A percentile compares a stretch with the other conserved stretches of the same genome.
Evolutionary conservation across 441 rosid genomes (phyloP).

Genomic region (Croton laevigatus): DNA sequence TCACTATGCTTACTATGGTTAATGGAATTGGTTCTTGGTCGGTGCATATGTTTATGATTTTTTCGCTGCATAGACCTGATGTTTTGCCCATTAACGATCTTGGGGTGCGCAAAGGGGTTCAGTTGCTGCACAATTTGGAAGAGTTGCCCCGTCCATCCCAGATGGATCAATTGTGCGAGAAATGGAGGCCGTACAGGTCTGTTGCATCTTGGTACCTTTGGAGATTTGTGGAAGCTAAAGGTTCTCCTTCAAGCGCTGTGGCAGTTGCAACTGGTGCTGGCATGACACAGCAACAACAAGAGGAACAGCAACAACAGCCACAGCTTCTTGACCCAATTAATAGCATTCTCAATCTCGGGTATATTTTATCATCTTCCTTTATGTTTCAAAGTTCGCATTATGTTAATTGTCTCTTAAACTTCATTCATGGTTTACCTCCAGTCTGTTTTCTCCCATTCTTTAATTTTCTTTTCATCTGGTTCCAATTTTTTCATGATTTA

Average conservation of each 20-base stretch:
- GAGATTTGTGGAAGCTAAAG: conserved; percentile 76
- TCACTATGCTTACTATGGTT: conserved; percentile 96
- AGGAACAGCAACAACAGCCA: conserved; percentile 52
- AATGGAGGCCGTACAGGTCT: conserved; percentile 92
- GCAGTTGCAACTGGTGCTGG: conserved; percentile 50
- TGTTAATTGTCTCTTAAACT: neutral
- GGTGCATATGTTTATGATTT: conserved; percentile 96
- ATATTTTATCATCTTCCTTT: conserved; percentile 19
- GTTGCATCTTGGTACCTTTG: conserved; percentile 93
- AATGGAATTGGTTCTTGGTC: conserved; percentile 99
- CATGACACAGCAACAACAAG: conserved; percentile 51
- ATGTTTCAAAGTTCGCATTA: neutral
- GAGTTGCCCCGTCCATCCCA: conserved; percentile 95
- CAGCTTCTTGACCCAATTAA: conserved; percentile 80
- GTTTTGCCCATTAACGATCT: conserved; percentile 92
- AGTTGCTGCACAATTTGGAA: conserved; percentile 64
- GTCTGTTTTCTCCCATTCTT: neutral
- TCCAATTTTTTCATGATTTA: neutral
- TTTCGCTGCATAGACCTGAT: conserved; percentile 93
- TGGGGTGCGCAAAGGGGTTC: conserved; percentile 87
- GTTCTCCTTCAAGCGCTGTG: conserved; percentile 61
- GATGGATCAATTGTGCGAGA: conserved; percentile 84
- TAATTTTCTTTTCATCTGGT: neutral
- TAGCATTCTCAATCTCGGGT: conserved; percentile 87
- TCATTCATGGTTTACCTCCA: neutral